Percentiles rank a stretch among this genome's conserved stretches.
phyloP scores from a whole-genome alignment of 495 filamentous ascomycete species.

The Xanthoparmelia taractica region DNA sequence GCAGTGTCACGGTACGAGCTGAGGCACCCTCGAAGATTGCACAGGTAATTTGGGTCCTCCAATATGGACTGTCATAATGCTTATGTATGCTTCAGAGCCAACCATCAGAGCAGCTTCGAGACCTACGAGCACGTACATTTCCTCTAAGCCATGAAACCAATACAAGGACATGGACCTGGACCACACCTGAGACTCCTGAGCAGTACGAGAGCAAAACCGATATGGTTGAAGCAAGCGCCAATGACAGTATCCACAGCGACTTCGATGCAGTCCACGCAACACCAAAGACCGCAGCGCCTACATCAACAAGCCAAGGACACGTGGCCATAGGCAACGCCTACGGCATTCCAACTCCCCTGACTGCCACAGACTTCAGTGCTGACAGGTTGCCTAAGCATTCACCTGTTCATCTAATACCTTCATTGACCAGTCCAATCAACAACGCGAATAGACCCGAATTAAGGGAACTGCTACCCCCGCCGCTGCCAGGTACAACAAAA shows the following conservation, averaged over 20 bases:
- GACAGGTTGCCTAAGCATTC: neutral
- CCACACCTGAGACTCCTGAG: neutral
- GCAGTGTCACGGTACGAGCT: neutral
- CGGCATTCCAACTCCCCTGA: neutral
- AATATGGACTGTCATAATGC: neutral
- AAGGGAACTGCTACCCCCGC: neutral
- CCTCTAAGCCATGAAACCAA: neutral
- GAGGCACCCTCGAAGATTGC: neutral
- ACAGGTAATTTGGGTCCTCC: neutral
- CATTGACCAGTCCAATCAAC: neutral
- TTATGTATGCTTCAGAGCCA: neutral
- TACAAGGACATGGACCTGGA: neutral
- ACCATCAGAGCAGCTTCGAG: neutral
- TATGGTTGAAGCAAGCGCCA: neutral
- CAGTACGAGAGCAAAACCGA: neutral
- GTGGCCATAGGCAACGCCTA: neutral
- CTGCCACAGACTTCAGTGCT: neutral
- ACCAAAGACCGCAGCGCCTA: neutral
- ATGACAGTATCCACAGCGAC: neutral
- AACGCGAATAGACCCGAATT: neutral
- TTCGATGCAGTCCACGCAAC: neutral
- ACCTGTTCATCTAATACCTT: neutral
- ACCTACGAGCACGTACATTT: neutral
- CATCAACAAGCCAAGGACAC: too few relatives aligned
- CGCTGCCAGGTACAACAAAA: neutral